phyloP scores from a whole-genome alignment of 1,284 basidiomycete genomes.

The Rhodotorula sp. region DNA sequence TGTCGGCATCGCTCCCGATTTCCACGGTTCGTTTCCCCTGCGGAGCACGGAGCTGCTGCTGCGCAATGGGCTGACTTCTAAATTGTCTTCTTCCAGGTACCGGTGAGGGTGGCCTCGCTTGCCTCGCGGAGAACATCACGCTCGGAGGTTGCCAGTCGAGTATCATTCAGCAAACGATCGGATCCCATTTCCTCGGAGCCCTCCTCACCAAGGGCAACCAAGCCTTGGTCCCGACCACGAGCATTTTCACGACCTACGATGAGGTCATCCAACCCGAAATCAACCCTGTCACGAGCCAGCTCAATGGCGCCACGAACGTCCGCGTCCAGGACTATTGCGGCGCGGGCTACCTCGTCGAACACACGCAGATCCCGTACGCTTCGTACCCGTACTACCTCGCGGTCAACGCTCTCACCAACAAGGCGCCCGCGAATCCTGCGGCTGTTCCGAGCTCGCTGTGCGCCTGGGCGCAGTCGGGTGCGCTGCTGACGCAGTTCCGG shows the following conservation, averaged over 20 bases:
- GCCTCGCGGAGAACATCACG: slow-evolving; percentile 20
- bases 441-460: slow-evolving; percentile 1
- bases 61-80: background rate
- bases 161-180: slow-evolving; percentile 46
- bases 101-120: slow-evolving; percentile 6
- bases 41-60: background rate
- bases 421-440: background rate
- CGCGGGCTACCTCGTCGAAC: slow-evolving; percentile 15
- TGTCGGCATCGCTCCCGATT: slow-evolving; percentile 46
- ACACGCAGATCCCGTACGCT: slow-evolving; percentile 10
- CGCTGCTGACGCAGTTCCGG: background rate
- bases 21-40: slow-evolving; percentile 34
- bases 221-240: slow-evolving; percentile 46
- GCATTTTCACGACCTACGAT: slow-evolving; percentile 37
- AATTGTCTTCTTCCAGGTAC: slow-evolving; percentile 9
- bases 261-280: slow-evolving; percentile 46
- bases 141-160: slow-evolving; percentile 17
- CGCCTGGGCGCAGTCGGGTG: slow-evolving; percentile 5
- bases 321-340: slow-evolving; percentile 37
- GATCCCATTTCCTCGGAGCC: slow-evolving; percentile 44
- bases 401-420: slow-evolving; percentile 26
- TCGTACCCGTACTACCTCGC: slow-evolving; percentile 21
- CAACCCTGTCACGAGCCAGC: slow-evolving; percentile 14
- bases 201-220: slow-evolving; percentile 35
- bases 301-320: slow-evolving; percentile 32